Percentiles rank a stretch among this genome's conserved stretches.
Evolutionary conservation across 441 rosid genomes (phyloP).

Genomic region (Flueggea neowawraea): DNA sequence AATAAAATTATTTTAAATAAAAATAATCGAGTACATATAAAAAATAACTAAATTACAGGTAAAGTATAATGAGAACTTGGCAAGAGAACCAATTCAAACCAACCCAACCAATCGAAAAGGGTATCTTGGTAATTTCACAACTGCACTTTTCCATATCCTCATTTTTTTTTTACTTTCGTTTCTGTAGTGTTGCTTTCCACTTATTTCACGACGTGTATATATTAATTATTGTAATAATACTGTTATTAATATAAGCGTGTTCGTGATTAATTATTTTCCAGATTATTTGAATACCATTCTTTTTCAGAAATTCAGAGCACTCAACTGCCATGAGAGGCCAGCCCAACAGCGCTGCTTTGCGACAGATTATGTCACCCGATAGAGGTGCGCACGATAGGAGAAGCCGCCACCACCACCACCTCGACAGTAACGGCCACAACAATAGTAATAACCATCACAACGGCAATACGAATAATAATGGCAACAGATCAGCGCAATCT

Average conservation of each 20-base stretch:
- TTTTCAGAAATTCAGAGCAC: slow-evolving; percentile 53
- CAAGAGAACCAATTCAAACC: slow-evolving; percentile 1
- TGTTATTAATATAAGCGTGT: no score
- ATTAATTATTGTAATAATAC: no score
- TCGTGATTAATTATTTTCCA: no score
- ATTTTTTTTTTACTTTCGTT: no score
- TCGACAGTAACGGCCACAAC: slow-evolving; percentile 14
- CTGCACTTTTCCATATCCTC: slow-evolving; percentile 4
- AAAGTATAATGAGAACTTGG: no score
- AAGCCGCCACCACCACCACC: slow-evolving; percentile 17
- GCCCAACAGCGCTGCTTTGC: slow-evolving; percentile 36
- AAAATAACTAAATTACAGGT: no score
- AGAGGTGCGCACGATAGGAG: slow-evolving; percentile 52
- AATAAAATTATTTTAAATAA: no score
- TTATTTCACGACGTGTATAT: no score
- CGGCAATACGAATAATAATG: slow-evolving; percentile 18
- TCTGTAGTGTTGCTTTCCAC: no score
- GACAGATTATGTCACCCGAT: slow-evolving; percentile 49
- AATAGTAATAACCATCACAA: slow-evolving; percentile 15
- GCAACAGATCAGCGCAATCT: slow-evolving; percentile 46
- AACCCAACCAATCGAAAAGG: slow-evolving; percentile 20
- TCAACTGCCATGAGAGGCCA: slow-evolving; percentile 64
- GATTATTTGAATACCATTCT: no score
- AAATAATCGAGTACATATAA: no score
- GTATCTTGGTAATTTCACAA: slow-evolving; percentile 32